Evolutionary conservation across 2,329 filamentous ascomycete species (phyloP), one percentile per base, ranked within the genome.

Genomic region (Coniella lustricola): DNA sequence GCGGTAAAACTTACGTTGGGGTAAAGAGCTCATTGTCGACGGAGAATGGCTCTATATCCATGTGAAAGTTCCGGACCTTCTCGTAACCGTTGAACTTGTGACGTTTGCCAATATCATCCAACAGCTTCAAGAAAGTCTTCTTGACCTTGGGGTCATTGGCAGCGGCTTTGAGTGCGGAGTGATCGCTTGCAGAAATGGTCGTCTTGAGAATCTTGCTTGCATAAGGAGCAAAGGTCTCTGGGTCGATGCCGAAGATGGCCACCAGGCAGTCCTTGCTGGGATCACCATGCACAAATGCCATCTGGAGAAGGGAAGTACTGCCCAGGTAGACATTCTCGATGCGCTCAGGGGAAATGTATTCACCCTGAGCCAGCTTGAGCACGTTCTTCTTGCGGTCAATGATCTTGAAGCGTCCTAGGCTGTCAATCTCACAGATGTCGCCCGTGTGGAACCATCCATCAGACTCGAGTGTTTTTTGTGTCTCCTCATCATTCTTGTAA

Each of bases 361-460:
- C 93, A 65, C 93, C 93, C 68, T 98, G 93, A 0, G 91, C 84
- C 48, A 98, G 81, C 77, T 98, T 98, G 63, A 98, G 81, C n/a
- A 98, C 88, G 69, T 97, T 97, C 85, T 98, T 98, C 70, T 90
- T 85, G 60, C 93, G 90, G 68, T 98, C 93, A 60, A 98, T 85
- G 67, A 98, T 95, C 67, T 81, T 83, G 74, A 97, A 85, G 52
- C 90, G 87, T 54, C 93, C 93, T 62, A 87, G 68, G 57, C 82
- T 82, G 67, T 98, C 93, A 20, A 98, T 75, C 55, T 83, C 79
- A 61, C 82, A 88, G 56, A 98, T 91, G 60, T 98, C 93, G 48
- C 93, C 93, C 0, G 90, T 96, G 64, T 87, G 86, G 79, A 98
- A 97, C 93, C 93, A 98, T 53, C 93, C 93, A 56, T 96, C 90